Evolutionary conservation across 2,329 filamentous ascomycete species (phyloP).

Genomic region (Parastagonospora nodorum): DNA sequence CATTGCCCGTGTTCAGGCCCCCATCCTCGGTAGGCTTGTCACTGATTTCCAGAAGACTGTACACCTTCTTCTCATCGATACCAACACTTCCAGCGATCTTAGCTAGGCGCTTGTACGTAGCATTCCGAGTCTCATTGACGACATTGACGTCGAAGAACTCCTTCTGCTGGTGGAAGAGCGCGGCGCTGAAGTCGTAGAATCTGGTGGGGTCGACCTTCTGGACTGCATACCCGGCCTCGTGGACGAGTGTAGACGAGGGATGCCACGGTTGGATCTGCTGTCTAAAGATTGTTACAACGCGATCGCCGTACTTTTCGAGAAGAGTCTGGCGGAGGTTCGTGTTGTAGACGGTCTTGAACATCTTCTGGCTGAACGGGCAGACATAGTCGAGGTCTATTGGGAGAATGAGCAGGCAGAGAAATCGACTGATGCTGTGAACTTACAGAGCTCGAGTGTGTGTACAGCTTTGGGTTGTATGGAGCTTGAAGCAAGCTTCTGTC

Average conservation of each 20-base stretch:
- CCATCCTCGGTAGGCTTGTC: slow-evolving; percentile 71
- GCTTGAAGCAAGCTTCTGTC: slow-evolving; percentile 66
- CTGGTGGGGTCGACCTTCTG: slow-evolving; percentile 69
- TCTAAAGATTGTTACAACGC: slow-evolving; percentile 79
- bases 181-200: slow-evolving; percentile 80
- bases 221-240: slow-evolving; percentile 85
- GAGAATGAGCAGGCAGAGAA: not conserved
- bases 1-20: slow-evolving; percentile 76
- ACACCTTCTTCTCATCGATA: slow-evolving; percentile 72
- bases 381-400: slow-evolving; percentile 81
- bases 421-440: slow-evolving; percentile 7
- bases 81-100: slow-evolving; percentile 73
- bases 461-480: slow-evolving; percentile 50
- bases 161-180: slow-evolving; percentile 70
- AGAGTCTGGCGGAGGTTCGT: slow-evolving; percentile 67
- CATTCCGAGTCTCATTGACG: slow-evolving; percentile 82
- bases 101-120: slow-evolving; percentile 80
- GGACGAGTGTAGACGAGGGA: slow-evolving; percentile 70
- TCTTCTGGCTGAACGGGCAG: slow-evolving; percentile 75
- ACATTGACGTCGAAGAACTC: slow-evolving; percentile 85
- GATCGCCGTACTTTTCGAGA: slow-evolving; percentile 63
- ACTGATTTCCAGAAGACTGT: slow-evolving; percentile 69
- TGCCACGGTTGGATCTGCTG: slow-evolving; percentile 97
- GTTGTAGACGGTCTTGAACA: slow-evolving; percentile 77
- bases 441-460: slow-evolving; percentile 61